These are phyloP conservation scores for Hymenoscyphus linearis DNA, from an alignment of 2,329 filamentous ascomycete genomes.

Conservation along the genomic window DNA sequence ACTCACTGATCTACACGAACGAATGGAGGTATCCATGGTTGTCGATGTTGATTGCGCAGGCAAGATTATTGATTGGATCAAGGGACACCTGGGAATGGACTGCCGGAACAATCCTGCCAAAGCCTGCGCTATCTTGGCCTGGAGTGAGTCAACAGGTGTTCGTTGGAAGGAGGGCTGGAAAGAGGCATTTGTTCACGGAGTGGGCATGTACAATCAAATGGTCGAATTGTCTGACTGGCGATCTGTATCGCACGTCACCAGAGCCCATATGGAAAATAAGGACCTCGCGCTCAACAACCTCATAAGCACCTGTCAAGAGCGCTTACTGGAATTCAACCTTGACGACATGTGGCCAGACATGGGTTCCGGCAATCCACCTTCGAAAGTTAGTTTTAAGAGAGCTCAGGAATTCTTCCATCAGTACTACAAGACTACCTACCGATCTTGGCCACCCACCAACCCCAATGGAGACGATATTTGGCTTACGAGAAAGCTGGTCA, in stretches of 20 bases:
- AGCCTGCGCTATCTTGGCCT: conserved; percentile 58
- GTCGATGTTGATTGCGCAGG: conserved; percentile 51
- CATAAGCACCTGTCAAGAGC: conserved; percentile 57
- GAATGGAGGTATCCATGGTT: conserved; percentile 54
- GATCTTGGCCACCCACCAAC: conserved; percentile 54
- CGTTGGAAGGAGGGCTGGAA: conserved; percentile 61
- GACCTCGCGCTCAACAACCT: conserved; percentile 57
- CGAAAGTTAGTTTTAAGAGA: conserved; percentile 48
- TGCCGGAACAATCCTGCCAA: conserved; percentile 54
- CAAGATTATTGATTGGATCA: conserved; percentile 57
- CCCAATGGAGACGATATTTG: conserved; percentile 45
- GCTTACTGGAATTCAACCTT: conserved; percentile 55
- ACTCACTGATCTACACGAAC: conserved; percentile 54
- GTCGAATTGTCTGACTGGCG: conserved; percentile 52
- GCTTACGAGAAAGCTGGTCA: conserved; percentile 54
- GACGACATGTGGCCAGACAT: conserved; percentile 52
- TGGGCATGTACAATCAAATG: conserved; percentile 54
- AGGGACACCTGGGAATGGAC: conserved; percentile 56
- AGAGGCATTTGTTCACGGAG: conserved; percentile 62
- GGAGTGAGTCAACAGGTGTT: conserved; percentile 57
- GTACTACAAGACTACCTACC: conserved; percentile 52
- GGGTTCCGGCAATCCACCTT: conserved; percentile 31
- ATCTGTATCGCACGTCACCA: conserved; percentile 54
- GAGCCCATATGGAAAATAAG: conserved; percentile 56
- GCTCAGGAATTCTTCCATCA: conserved; percentile 55